Conservation (phyloP, 1,284 basidiomycete genomes). For the Ganoderma sp. region DNA sequence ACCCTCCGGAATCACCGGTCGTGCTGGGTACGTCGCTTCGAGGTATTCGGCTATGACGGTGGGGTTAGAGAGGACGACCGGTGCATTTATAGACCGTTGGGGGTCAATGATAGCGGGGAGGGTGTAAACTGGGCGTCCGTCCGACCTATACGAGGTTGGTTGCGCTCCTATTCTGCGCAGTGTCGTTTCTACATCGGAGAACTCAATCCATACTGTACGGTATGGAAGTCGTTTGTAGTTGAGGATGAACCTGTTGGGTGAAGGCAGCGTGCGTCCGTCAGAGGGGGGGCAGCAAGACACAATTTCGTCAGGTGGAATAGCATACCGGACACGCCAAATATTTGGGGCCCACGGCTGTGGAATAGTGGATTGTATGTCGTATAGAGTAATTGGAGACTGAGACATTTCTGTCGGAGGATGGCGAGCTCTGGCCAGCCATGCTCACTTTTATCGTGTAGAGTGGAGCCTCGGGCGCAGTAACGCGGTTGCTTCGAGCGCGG, state of each 20-base stretch:
- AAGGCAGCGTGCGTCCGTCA: conserved; percentile 12
- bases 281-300: neutral
- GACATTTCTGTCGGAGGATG: conserved; percentile 36
- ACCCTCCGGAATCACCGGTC: conserved; percentile 71
- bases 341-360: conserved; percentile 75
- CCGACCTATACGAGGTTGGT: conserved; percentile 55
- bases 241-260: conserved; percentile 59
- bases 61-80: conserved; percentile 60
- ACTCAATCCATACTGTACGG: conserved; percentile 70
- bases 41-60: conserved; percentile 73
- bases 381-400: conserved; percentile 63
- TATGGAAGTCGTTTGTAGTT: conserved; percentile 75
- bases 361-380: conserved; percentile 64
- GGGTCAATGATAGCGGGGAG: conserved; percentile 68
- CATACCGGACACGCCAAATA: conserved; percentile 62
- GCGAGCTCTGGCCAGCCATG: neutral
- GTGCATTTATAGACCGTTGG: conserved; percentile 39
- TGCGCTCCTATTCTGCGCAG: conserved; percentile 63
- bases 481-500: conserved; percentile 11
- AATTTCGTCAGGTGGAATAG: neutral
- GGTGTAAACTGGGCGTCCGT: conserved; percentile 66
- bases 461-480: conserved; percentile 22
- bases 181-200: conserved; percentile 67
- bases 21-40: conserved; percentile 68
- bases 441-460: conserved; percentile 10